A percentile compares a stretch with the other conserved stretches of the same genome.
Conservation (phyloP, 2,329 filamentous ascomycete genomes). For the Rhexocercosporidium sp. region DNA sequence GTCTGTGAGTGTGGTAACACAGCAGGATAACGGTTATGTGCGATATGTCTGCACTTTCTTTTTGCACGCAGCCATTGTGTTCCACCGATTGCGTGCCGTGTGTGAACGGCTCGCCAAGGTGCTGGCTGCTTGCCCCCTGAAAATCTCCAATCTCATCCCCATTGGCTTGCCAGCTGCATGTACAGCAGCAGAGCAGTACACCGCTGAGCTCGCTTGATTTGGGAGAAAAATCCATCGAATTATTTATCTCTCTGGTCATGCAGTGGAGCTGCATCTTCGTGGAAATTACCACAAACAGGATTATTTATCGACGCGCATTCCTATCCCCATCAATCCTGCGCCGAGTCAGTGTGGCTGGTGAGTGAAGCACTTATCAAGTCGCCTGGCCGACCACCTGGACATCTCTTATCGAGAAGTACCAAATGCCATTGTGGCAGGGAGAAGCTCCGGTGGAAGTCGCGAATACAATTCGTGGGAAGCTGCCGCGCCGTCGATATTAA, state of each 20-base stretch:
- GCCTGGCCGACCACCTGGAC: not conserved
- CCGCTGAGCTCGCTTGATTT: slow-evolving; percentile 1
- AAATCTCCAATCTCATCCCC: not conserved
- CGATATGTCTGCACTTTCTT: not conserved
- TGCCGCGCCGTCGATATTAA: not conserved
- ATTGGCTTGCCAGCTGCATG: not conserved
- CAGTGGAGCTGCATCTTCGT: slow-evolving; percentile 5
- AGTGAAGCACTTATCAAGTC: not conserved
- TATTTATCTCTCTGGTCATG: not conserved
- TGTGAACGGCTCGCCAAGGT: not conserved
- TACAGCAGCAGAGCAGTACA: not conserved
- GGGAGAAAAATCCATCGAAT: not conserved
- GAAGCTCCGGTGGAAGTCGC: not conserved
- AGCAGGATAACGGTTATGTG: slow-evolving; percentile 11
- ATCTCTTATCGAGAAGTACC: slow-evolving; percentile 6
- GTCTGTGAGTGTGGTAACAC: not conserved
- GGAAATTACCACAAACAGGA: slow-evolving; percentile 1
- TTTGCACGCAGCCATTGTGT: not conserved
- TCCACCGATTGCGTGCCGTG: slow-evolving; percentile 1
- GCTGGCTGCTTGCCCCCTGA: not conserved
- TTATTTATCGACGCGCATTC: not conserved
- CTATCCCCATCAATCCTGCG: not conserved
- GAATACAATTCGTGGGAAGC: not conserved
- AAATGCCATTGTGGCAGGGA: slow-evolving; percentile 1
- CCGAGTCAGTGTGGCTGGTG: not conserved